Conservation (phyloP, 1,139 yeast species). For the Lipomyces yarrowii region DNA sequence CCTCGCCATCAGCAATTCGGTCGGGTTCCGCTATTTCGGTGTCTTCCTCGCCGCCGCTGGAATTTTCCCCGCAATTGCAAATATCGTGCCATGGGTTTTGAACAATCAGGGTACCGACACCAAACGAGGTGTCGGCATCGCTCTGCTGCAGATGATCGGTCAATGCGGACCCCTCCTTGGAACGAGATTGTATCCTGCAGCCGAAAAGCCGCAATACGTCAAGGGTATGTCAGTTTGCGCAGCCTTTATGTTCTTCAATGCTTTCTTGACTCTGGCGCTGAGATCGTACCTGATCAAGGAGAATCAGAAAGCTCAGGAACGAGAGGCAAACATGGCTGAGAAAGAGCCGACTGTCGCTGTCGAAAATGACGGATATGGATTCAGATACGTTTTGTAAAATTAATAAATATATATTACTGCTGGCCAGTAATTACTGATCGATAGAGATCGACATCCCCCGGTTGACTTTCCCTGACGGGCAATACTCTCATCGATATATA, state of each 20-base stretch:
- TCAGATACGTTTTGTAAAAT: not conserved
- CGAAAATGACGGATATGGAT: not conserved
- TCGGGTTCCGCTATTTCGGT: conserved; percentile 11
- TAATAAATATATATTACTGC: not conserved
- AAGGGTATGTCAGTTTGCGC: conserved; percentile 34
- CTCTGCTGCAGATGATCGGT: conserved; percentile 35
- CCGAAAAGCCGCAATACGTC: conserved; percentile 37
- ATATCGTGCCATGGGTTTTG: conserved; percentile 36
- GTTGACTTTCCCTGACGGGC: too few species aligned
- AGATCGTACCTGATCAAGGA: not conserved
- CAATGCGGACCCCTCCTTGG: conserved; percentile 42
- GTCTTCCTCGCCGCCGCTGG: conserved; percentile 10
- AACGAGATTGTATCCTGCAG: conserved; percentile 36
- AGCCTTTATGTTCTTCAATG: conserved; percentile 3
- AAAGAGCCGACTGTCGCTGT: not conserved
- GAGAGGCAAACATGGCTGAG: not conserved
- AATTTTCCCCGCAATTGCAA: conserved; percentile 13
- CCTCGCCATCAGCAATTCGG: conserved; percentile 7
- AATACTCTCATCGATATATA: too few species aligned
- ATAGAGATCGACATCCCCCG: too few species aligned
- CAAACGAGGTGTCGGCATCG: conserved; percentile 35
- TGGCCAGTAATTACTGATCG: not conserved
- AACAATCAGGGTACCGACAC: conserved; percentile 41
- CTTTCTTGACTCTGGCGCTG: not conserved
- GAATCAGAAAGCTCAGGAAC: not conserved